phyloP scores from a whole-genome alignment of 2,329 filamentous ascomycete genomes.

The Verticillium zaregamsianum region DNA sequence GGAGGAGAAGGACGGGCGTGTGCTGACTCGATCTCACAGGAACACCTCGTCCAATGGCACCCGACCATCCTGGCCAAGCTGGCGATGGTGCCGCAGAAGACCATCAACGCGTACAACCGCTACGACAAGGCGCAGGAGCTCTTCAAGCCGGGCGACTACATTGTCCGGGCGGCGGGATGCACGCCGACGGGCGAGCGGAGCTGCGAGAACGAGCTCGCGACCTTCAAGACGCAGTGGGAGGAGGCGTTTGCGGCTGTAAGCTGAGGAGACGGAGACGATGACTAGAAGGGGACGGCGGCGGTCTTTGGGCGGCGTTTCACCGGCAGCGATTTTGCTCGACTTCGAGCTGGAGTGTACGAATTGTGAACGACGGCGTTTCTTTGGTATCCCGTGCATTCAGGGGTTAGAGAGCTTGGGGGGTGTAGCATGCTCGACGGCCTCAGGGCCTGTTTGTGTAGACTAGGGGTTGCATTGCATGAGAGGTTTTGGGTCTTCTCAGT shows the following conservation, averaged over 20 bases:
- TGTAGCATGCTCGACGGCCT: not conserved
- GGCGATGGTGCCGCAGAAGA: conserved; percentile 81
- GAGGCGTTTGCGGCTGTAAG: conserved; percentile 25
- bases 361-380: not conserved
- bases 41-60: conserved; percentile 93
- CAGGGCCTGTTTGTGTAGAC: not conserved
- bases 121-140: conserved; percentile 47
- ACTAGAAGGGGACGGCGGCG: not conserved
- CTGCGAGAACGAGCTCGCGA: conserved; percentile 68
- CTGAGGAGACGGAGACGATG: not conserved
- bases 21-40: conserved; percentile 40
- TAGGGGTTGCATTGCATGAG: not conserved
- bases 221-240: conserved; percentile 44
- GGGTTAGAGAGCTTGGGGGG: not conserved
- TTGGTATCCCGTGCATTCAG: not conserved
- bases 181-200: conserved; percentile 50
- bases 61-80: conserved; percentile 89
- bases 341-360: not conserved
- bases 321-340: not conserved
- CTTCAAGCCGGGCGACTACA: conserved; percentile 81
- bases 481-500: not conserved
- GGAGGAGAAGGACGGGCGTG: not conserved
- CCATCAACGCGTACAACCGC: conserved; percentile 73
- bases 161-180: conserved; percentile 76
- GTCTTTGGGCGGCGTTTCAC: conserved; percentile 3